A percentile compares a stretch with the other conserved stretches of the same genome.
Conservation (phyloP, 164 flowering plant genomes). For the Piper longum region DNA sequence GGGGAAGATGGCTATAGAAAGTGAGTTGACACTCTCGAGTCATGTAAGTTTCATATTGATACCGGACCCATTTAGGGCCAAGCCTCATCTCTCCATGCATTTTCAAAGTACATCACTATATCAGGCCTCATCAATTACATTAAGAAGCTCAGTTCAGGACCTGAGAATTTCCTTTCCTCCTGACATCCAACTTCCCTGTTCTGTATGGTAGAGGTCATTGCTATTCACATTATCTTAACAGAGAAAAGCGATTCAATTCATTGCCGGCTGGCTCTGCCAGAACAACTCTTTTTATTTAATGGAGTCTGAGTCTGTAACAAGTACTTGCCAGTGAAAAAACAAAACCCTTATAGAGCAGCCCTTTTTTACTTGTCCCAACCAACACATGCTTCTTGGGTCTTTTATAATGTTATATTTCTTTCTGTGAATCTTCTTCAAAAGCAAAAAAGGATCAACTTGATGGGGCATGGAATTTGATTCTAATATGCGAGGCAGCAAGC, state of each 20-base stretch:
- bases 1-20: constrained; percentile 1
- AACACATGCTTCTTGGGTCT: background rate
- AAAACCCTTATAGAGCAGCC: too few relatives aligned
- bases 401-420: background rate
- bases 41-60: background rate
- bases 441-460: too few relatives aligned
- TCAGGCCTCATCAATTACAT: background rate
- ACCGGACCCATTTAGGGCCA: background rate
- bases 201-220: background rate
- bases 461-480: background rate
- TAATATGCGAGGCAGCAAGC: background rate
- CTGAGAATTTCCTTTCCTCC: background rate
- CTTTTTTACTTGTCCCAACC: background rate
- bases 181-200: background rate
- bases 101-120: background rate
- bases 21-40: background rate
- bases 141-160: background rate
- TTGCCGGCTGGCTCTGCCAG: background rate
- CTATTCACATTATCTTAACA: background rate
- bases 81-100: background rate
- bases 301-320: background rate
- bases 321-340: background rate
- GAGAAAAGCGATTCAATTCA: background rate
- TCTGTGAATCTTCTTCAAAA: background rate
- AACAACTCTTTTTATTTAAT: too few relatives aligned